phyloP scores from a whole-genome alignment of 2,329 filamentous ascomycete species.

The Fusarium sp. region DNA sequence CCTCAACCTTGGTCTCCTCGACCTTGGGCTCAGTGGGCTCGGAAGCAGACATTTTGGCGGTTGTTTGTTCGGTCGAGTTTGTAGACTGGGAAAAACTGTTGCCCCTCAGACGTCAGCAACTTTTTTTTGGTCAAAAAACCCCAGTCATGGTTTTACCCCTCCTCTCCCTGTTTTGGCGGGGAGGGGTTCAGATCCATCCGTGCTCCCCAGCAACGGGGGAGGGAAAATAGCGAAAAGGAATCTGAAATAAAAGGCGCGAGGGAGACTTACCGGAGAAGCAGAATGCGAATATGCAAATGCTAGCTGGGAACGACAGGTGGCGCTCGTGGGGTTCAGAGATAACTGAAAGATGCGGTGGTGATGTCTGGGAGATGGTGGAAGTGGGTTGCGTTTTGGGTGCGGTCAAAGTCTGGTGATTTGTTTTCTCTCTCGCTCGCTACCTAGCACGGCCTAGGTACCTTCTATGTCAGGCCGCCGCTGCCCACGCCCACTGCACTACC shows the following conservation, averaged over 20 bases:
- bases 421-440: conserved; percentile 27
- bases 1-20: conserved; percentile 54
- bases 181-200: conserved; percentile 32
- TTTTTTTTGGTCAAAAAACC: conserved; percentile 18
- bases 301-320: conserved; percentile 12
- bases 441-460: conserved; percentile 2
- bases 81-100: conserved; percentile 11
- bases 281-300: conserved; percentile 25
- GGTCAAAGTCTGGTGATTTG: conserved; percentile 43
- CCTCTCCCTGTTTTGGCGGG: conserved; percentile 23
- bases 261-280: conserved; percentile 35
- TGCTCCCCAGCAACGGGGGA: conserved; percentile 16
- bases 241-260: neutral
- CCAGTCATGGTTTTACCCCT: conserved; percentile 38
- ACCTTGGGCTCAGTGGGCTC: conserved; percentile 64
- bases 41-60: conserved; percentile 56
- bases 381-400: conserved; percentile 31
- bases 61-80: conserved; percentile 25
- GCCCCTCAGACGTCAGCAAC: conserved; percentile 34
- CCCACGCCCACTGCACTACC: conserved; percentile 33
- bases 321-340: conserved; percentile 17
- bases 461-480: conserved; percentile 34
- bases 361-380: conserved; percentile 28
- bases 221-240: neutral
- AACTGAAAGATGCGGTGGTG: conserved; percentile 25